These are phyloP conservation scores for Curvularia hawaiiensis DNA, from an alignment of 2,329 filamentous ascomycete species.

Conservation along the genomic window DNA sequence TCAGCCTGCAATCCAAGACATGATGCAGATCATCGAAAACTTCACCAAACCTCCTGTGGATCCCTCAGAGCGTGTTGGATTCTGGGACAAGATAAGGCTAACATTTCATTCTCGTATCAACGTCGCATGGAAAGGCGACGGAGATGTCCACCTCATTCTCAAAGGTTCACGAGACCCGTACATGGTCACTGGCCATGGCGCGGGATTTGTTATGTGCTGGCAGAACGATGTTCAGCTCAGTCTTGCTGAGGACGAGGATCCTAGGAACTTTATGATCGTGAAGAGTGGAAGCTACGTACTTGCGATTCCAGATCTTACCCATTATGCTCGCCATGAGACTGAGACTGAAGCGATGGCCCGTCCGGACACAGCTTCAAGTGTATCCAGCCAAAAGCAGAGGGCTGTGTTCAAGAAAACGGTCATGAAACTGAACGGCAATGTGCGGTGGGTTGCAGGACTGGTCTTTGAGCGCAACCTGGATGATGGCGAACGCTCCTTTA, in stretches of 20 bases:
- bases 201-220: constrained; percentile 98
- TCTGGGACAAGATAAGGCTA: constrained; percentile 98
- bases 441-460: constrained; percentile 88
- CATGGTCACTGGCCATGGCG: constrained; percentile 86
- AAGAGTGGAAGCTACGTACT: constrained; percentile 95
- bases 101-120: constrained; percentile 91
- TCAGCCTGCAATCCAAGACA: constrained; percentile 96
- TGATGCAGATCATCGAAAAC: constrained; percentile 99
- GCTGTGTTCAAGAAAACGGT: constrained; percentile 97
- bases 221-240: constrained; percentile 89
- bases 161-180: constrained; percentile 95
- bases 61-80: constrained; percentile 89
- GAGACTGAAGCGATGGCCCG: constrained; percentile 58
- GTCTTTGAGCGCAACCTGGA: constrained; percentile 88
- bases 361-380: constrained; percentile 61
- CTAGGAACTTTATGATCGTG: constrained; percentile 92
- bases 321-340: constrained; percentile 74
- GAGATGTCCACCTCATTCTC: constrained; percentile 89
- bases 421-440: constrained; percentile 97
- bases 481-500: constrained; percentile 75
- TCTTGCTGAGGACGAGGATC: constrained; percentile 83
- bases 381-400: constrained; percentile 70
- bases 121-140: constrained; percentile 91
- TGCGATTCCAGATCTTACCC: constrained; percentile 90
- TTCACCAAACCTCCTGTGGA: constrained; percentile 97